phyloP scores from a whole-genome alignment of 2,329 filamentous ascomycete species.

The Phialophora expanda region DNA sequence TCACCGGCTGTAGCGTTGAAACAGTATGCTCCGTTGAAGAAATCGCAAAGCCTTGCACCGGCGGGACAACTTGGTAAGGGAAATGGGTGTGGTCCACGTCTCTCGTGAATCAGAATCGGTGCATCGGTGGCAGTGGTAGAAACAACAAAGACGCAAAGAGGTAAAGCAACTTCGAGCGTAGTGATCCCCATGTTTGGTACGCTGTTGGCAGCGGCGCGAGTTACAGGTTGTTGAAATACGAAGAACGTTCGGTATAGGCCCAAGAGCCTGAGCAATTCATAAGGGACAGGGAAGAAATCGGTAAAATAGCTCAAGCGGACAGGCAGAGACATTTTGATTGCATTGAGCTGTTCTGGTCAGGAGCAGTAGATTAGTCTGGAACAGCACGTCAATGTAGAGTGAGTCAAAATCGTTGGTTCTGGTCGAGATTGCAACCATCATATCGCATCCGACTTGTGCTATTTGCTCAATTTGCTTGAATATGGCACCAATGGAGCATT shows the following conservation, averaged over 20 bases:
- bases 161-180: not conserved
- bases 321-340: conserved; percentile 4
- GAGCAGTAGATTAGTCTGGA: not conserved
- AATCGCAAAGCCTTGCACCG: conserved; percentile 22
- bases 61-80: conserved; percentile 16
- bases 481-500: not conserved
- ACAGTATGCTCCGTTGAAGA: conserved; percentile 25
- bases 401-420: not conserved
- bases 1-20: conserved; percentile 20
- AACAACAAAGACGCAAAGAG: not conserved
- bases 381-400: not conserved
- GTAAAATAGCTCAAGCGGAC: not conserved
- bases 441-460: not conserved
- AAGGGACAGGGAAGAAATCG: not conserved
- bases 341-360: not conserved
- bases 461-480: not conserved
- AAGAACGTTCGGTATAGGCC: not conserved
- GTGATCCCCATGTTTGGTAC: not conserved
- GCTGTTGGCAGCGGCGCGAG: not conserved
- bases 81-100: not conserved
- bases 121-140: not conserved
- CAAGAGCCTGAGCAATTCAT: not conserved
- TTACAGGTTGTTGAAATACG: not conserved
- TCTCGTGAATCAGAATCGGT: not conserved
- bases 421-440: not conserved